phyloP scores from a whole-genome alignment of 495 filamentous ascomycete species.

The Talaromyces liani region DNA sequence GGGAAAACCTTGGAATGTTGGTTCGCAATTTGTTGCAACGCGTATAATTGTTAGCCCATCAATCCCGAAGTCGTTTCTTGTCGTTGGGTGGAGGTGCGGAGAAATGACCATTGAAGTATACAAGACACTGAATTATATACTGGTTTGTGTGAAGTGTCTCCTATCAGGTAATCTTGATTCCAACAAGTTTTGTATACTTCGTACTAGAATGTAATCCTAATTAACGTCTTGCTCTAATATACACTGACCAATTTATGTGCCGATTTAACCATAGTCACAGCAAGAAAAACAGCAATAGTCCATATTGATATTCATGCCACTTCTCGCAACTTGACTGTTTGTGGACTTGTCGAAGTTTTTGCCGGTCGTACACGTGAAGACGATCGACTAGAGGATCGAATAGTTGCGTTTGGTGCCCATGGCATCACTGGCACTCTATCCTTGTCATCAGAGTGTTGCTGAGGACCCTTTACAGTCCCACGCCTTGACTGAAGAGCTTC shows the following conservation, averaged over 20 bases:
- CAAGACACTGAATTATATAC: not conserved
- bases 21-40: too few relatives aligned
- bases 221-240: not conserved
- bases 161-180: not conserved
- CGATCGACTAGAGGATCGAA: not conserved
- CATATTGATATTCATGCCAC: not conserved
- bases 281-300: not conserved
- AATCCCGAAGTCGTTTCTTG: too few relatives aligned
- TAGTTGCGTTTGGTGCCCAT: conserved; percentile 5
- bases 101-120: too few relatives aligned
- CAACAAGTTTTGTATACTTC: not conserved
- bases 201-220: not conserved
- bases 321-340: not conserved
- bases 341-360: not conserved
- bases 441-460: not conserved
- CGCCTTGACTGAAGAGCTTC: conserved; percentile 4
- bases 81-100: too few relatives aligned
- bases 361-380: not conserved
- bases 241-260: not conserved
- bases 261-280: not conserved
- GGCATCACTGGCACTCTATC: conserved; percentile 8
- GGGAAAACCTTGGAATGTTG: too few relatives aligned
- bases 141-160: too few relatives aligned
- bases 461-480: not conserved
- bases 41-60: too few relatives aligned